Percentiles rank a stretch among this genome's conserved stretches.
Evolutionary conservation across 306 rosid genomes (phyloP).

Genomic region (Lathyrus sativus): DNA sequence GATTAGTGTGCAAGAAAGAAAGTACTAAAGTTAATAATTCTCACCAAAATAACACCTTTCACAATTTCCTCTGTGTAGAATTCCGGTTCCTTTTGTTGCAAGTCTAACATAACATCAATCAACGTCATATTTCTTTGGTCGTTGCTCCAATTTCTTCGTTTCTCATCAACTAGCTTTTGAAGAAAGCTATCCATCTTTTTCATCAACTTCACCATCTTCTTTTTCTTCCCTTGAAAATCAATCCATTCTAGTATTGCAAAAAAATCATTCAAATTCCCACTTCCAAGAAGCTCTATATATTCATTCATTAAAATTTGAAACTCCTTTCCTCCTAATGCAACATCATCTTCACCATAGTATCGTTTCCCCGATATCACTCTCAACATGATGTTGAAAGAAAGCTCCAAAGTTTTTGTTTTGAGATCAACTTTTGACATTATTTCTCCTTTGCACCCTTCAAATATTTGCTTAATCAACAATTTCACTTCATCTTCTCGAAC

Average conservation of each 20-base stretch:
- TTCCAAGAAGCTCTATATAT: background rate
- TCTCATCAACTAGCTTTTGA: slow-evolving; percentile 34
- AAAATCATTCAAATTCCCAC: slow-evolving; percentile 38
- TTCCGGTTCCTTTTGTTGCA: slow-evolving; percentile 38
- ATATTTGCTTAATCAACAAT: slow-evolving; percentile 24
- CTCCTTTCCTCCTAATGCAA: slow-evolving; percentile 21
- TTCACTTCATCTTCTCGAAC: slow-evolving; percentile 37
- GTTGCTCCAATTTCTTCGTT: background rate
- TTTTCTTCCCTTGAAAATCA: slow-evolving; percentile 37
- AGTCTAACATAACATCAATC: slow-evolving; percentile 39
- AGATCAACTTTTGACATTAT: slow-evolving; percentile 12
- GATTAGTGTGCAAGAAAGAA: too few relatives aligned
- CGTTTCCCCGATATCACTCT: slow-evolving; percentile 43
- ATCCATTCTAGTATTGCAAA: slow-evolving; percentile 38
- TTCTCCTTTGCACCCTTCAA: slow-evolving; percentile 4
- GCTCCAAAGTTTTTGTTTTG: background rate
- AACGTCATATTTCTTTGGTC: slow-evolving; percentile 11
- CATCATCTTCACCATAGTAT: slow-evolving; percentile 35
- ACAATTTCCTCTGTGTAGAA: slow-evolving; percentile 38
- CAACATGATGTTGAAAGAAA: slow-evolving; percentile 40
- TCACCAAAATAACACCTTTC: slow-evolving; percentile 42
- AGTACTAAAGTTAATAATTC: background rate
- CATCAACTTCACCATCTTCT: slow-evolving; percentile 39
- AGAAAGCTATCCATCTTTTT: slow-evolving; percentile 32
- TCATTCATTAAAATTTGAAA: slow-evolving; percentile 32